Percentiles rank a stretch among this genome's conserved stretches.
Conservation (phyloP, 2,329 filamentous ascomycete species). For the Pseudophaeomoniella oleicola region DNA sequence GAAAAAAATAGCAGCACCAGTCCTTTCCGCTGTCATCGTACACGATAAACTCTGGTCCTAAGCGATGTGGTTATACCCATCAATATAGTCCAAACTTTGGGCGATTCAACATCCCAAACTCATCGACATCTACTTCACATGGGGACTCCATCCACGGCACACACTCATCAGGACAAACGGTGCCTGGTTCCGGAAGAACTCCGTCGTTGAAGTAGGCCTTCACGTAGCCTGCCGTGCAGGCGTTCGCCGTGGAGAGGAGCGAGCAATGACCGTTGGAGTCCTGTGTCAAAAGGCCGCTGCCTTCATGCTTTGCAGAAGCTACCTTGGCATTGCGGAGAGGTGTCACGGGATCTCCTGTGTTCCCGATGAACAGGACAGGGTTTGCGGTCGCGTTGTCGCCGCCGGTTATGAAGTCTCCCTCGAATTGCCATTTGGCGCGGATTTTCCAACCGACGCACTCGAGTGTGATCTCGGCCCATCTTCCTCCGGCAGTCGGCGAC, state of each 20-base stretch:
- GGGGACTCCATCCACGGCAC: constrained; percentile 3
- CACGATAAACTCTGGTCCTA: no score
- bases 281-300: constrained; percentile 28
- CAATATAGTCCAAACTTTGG: no score
- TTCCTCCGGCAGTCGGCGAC: constrained; percentile 10
- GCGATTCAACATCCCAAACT: no score
- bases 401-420: constrained; percentile 14
- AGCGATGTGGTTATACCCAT: no score
- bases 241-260: neutral
- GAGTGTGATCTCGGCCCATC: constrained; percentile 22
- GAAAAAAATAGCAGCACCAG: no score
- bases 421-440: constrained; percentile 18
- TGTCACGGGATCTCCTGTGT: constrained; percentile 45
- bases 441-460: constrained; percentile 22
- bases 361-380: constrained; percentile 43
- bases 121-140: neutral
- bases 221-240: constrained; percentile 17
- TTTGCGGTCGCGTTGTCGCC: constrained; percentile 22
- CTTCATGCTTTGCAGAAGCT: constrained; percentile 26
- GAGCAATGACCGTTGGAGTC: constrained; percentile 25
- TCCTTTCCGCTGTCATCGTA: no score
- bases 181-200: constrained; percentile 18
- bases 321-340: constrained; percentile 28
- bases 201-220: constrained; percentile 20
- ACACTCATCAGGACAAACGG: constrained; percentile 15